These are phyloP conservation scores for Botrytis aclada DNA, from an alignment of 2,329 filamentous ascomycete species.

Conservation along the genomic window DNA sequence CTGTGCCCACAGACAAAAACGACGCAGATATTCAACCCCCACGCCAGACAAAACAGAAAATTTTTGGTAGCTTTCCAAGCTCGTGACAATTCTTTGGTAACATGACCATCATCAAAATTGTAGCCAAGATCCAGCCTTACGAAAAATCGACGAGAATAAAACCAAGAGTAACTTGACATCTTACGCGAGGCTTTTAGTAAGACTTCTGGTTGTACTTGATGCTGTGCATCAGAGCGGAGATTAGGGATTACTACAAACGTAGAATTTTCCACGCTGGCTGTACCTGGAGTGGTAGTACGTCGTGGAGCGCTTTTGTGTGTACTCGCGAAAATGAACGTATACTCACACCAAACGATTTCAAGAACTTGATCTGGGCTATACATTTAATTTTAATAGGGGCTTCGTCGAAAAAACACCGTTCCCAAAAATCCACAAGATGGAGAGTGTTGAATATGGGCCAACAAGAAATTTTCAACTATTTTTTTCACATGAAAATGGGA, in stretches of 20 bases:
- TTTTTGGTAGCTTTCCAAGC: neutral
- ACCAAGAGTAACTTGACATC: neutral
- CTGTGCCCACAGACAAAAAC: constrained; percentile 3
- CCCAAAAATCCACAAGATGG: neutral
- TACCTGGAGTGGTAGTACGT: neutral
- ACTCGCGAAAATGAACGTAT: neutral
- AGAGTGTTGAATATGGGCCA: too few relatives aligned
- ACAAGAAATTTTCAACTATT: neutral
- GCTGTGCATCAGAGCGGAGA: neutral
- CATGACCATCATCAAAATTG: neutral
- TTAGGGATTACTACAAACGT: constrained; percentile 10
- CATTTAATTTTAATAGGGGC: neutral
- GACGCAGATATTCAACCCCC: neutral
- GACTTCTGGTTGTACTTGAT: neutral
- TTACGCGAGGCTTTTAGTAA: neutral
- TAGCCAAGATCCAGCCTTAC: constrained; percentile 14
- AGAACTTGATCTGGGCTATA: neutral
- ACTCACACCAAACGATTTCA: neutral
- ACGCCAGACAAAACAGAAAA: neutral
- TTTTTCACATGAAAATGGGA: neutral
- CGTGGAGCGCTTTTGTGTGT: neutral
- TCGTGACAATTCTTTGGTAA: neutral
- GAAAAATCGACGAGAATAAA: neutral
- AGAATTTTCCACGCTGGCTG: neutral
- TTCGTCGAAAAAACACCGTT: neutral